Base-by-base conservation (phyloP, 2,329 filamentous ascomycete genomes). In the Claviceps maximensis region DNA sequence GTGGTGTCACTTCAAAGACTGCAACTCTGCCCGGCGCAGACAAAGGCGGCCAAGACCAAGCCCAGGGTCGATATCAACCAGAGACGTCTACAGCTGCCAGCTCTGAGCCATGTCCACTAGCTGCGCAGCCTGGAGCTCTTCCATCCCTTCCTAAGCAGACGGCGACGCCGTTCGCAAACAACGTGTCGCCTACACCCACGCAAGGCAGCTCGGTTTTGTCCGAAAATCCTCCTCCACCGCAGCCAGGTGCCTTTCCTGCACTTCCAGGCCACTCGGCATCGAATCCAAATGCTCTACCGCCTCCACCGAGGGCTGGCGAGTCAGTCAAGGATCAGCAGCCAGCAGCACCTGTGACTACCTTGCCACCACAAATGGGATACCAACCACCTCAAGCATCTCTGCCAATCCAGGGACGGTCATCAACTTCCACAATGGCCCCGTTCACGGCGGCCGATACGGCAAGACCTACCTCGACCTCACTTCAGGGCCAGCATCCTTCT, bases 221-320 rank as follows among this genome's bases (percentile, higher is more conserved):
- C 49, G 58, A 64, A 46, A 67, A 67, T 17, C 79, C 79, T 48
- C 74, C 78, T 53, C 67, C 74, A 56, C 79, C 80, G 31, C 78
- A 82, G 58, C 79, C 80, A 40, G 79, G 78, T 52, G 75, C 78
- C 41, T 68, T 73, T 45, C 79, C 80, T 41, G 62, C 68, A 46
- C 66, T 75, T 49, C 59, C 69, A 25, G 62, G 47, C 17, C n/a
- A 21, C 8, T 45, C 46, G 46, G 42, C 51, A n/a, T 59, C 42
- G 42, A 45, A 45, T 21, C 27, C 55, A 45, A 59, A 58, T 42
- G 51, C 56, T 45, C 57, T 77, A 33, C 76, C 76, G 54, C 75
- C 77, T 53, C 76, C 77, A 47, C 76, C 77, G 50, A 78, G 71
- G 60, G 70, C 66, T 36, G 74, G 74, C 40, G 73, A 79, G 64